Evolutionary conservation across 768 basidiomycete genomes (phyloP), one percentile per base, ranked within the genome.

Genomic region (Naganishia kalamii): DNA sequence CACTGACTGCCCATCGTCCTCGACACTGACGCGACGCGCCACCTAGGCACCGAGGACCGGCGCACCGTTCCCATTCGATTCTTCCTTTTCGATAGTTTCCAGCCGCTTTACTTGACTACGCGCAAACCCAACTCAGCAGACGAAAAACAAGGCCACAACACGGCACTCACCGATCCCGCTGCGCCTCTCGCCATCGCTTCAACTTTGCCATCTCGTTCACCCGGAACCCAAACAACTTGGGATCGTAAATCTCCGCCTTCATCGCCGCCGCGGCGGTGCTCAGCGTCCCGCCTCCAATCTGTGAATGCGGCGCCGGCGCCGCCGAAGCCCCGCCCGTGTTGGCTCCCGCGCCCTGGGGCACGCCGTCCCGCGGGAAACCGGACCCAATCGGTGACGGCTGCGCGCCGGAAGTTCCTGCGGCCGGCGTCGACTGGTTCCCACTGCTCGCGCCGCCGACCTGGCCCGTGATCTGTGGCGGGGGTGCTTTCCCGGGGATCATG

Each of bases 151-250:
- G 29, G 37, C 27, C 17, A 21, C 4, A 7, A 29, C 23, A 17
- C n/a, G 13, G 37, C n/a, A 81, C 85, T 65, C 67, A 88, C 91
- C 84, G 83, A 79, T 98, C 93, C 61, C 94, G 80, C 40, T 88
- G 84, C 3, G 90, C 93, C 79, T 92, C 90, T 78, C 98, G 91
- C 96, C 96, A 99, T 72, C 93, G 82, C 75, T 92, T 88, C 70
- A 96, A 78, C 78, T 88, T 93, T 19, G 94, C 94, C 66, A 85
- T 87, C 81, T 98, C 96, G 73, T 97, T 85, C 37, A 98, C 81
- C 79, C 92, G 90, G 83, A 99, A 99, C 1, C 96, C 96, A 78
- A 97, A 98, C 60, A 98, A 93, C 74, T 87, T 86, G 33, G 94
- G 93, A 61, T 89, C 83, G 77, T 96, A 93, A 70, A 91, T 78